Evolutionary conservation across 805 yeast genomes (phyloP).

Genomic region (Cyberlindnera mycetangii): DNA sequence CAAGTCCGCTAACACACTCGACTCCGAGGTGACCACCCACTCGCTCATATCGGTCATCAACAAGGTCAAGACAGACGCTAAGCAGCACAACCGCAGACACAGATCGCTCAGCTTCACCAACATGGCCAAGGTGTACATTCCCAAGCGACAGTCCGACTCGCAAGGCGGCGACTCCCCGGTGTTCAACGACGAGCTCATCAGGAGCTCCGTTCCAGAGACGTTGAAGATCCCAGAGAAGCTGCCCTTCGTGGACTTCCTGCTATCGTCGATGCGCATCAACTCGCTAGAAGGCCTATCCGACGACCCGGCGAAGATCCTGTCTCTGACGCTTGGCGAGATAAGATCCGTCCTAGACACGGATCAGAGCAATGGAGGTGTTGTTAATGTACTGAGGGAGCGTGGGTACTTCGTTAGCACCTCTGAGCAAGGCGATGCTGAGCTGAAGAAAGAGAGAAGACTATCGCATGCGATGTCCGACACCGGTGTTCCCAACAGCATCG

Average conservation of each 20-base stretch:
- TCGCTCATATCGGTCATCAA: slow-evolving; percentile 12
- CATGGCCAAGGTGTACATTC: slow-evolving; percentile 12
- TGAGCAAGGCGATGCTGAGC: neutral
- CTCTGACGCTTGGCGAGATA: slow-evolving; percentile 9
- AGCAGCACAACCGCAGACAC: slow-evolving; percentile 2
- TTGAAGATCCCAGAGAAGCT: slow-evolving; percentile 13
- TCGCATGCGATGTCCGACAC: neutral
- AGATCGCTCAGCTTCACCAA: slow-evolving; percentile 4
- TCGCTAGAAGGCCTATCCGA: slow-evolving; percentile 7
- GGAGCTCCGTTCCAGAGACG: slow-evolving; percentile 13
- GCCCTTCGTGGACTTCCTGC: slow-evolving; percentile 10
- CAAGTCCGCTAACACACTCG: no score
- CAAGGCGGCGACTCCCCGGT: neutral
- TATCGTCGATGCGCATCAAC: slow-evolving; percentile 7
- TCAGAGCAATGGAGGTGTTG: slow-evolving; percentile 6
- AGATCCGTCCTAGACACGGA: slow-evolving; percentile 12
- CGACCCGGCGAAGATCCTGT: slow-evolving; percentile 11
- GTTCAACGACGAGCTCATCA: slow-evolving; percentile 6
- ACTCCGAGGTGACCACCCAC: slow-evolving; percentile 5
- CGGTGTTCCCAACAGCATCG: neutral
- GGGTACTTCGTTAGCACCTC: slow-evolving; percentile 10
- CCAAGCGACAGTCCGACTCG: neutral
- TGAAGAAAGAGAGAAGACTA: neutral
- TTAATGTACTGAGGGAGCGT: slow-evolving; percentile 11
- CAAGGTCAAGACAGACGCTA: slow-evolving; percentile 4